These are phyloP conservation scores for Rhizophagus sp. DNA, from an alignment of 192 early-diverging fungal genomes.

Conservation along the genomic window DNA sequence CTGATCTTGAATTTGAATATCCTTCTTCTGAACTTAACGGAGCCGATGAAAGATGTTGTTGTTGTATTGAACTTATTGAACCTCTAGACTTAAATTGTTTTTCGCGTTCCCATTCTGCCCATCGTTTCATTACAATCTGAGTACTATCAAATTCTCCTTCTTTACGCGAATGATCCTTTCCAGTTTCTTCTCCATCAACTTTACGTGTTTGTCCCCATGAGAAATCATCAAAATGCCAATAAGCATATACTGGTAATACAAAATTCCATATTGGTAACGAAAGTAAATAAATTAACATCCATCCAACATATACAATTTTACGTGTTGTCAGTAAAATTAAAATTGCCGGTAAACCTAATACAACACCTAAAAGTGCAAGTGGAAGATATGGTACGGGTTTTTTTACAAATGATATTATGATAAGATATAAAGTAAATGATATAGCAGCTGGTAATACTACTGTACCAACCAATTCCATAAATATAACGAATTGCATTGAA, in stretches of 20 bases:
- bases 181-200: slow-evolving; percentile 59
- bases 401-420: slow-evolving; percentile 63
- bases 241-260: slow-evolving; percentile 73
- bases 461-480: slow-evolving; percentile 93
- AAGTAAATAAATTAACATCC: slow-evolving; percentile 81
- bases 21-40: not conserved
- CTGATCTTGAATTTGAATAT: not conserved
- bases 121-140: slow-evolving; percentile 76
- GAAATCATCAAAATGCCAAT: slow-evolving; percentile 90
- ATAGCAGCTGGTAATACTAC: slow-evolving; percentile 92
- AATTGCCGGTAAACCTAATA: slow-evolving; percentile 76
- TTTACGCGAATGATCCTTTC: slow-evolving; percentile 58
- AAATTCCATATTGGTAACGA: slow-evolving; percentile 82
- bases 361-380: slow-evolving; percentile 64
- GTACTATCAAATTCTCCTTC: slow-evolving; percentile 74
- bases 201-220: slow-evolving; percentile 82
- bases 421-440: slow-evolving; percentile 80
- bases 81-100: slow-evolving; percentile 18
- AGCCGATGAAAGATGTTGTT: not conserved
- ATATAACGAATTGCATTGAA: slow-evolving; percentile 95
- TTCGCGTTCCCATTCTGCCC: slow-evolving; percentile 75
- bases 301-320: slow-evolving; percentile 75
- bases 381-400: slow-evolving; percentile 58
- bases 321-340: slow-evolving; percentile 82
- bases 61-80: not conserved